Conservation (phyloP, 768 basidiomycete genomes). For the Termitomyces sp. region DNA sequence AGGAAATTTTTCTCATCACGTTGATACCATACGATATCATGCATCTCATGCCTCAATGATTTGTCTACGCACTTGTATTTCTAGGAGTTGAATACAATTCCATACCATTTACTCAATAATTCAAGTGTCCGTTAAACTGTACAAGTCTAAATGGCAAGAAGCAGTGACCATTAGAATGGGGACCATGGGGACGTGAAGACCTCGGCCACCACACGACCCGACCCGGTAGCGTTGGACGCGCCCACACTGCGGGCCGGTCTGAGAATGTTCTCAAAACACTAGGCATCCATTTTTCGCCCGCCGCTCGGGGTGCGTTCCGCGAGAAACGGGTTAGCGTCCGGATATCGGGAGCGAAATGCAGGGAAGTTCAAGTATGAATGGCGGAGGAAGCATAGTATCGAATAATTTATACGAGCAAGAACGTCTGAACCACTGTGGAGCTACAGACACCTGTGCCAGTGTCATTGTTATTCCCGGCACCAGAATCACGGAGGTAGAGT, state of each 20-base stretch:
- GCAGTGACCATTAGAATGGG: no score
- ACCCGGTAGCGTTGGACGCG: no score
- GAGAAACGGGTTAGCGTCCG: no score
- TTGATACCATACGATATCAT: slow-evolving; percentile 4
- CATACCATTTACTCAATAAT: neutral
- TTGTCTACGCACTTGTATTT: slow-evolving; percentile 1
- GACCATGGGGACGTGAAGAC: no score
- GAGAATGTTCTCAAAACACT: no score
- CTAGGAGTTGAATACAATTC: neutral
- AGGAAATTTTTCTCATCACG: neutral
- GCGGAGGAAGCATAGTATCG: no score
- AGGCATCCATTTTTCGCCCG: no score
- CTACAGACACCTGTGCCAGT: neutral
- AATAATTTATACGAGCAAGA: neutral
- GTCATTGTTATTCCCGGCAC: neutral
- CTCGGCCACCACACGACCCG: no score
- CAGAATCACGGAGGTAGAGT: neutral
- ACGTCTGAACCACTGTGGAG: neutral
- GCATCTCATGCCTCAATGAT: slow-evolving; percentile 6
- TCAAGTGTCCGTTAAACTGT: neutral
- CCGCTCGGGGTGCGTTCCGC: neutral
- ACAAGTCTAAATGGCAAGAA: no score
- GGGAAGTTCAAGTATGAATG: no score
- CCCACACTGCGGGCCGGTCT: neutral
- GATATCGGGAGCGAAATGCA: no score